Evolutionary conservation across 2,329 filamentous ascomycete species (phyloP).

Genomic region (Aspergillus carbonarius): DNA sequence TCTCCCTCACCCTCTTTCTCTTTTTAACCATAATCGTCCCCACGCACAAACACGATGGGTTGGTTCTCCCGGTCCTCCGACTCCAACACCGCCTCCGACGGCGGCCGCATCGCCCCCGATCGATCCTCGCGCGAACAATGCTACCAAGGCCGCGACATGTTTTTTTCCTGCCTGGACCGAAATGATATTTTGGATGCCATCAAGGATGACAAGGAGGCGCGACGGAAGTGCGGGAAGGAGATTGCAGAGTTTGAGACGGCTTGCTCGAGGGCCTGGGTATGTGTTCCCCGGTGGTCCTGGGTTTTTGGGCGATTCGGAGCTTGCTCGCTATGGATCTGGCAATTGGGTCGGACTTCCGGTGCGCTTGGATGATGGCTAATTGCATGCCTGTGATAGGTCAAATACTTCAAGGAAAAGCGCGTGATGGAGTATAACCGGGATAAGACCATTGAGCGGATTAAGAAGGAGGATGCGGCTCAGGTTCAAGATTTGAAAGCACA

Average conservation of each 20-base stretch:
- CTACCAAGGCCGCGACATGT: slow-evolving; percentile 85
- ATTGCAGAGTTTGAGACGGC: slow-evolving; percentile 72
- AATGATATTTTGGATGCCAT: slow-evolving; percentile 77
- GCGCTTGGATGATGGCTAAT: slow-evolving; percentile 13
- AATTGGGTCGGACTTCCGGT: not conserved
- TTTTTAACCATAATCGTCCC: not conserved
- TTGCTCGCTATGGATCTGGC: not conserved
- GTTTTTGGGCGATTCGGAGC: not conserved
- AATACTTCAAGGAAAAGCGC: slow-evolving; percentile 96
- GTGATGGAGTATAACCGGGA: slow-evolving; percentile 90
- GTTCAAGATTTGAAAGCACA: slow-evolving; percentile 49
- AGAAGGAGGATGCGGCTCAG: slow-evolving; percentile 68
- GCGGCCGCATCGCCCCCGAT: slow-evolving; percentile 75
- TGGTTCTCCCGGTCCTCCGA: slow-evolving; percentile 52
- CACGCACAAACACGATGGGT: slow-evolving; percentile 46
- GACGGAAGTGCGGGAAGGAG: slow-evolving; percentile 60
- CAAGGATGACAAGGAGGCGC: slow-evolving; percentile 56
- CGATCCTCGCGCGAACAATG: slow-evolving; percentile 77
- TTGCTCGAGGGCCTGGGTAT: slow-evolving; percentile 87
- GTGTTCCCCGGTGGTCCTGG: slow-evolving; percentile 33
- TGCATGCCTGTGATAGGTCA: slow-evolving; percentile 60
- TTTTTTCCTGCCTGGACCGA: slow-evolving; percentile 83
- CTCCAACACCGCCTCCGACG: slow-evolving; percentile 50
- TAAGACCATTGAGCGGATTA: slow-evolving; percentile 71
- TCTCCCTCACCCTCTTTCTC: not conserved